Evolutionary conservation across 177 flowering plant species (phyloP), one percentile per base, ranked within the genome.

Genomic region (Vitis hybrid): DNA sequence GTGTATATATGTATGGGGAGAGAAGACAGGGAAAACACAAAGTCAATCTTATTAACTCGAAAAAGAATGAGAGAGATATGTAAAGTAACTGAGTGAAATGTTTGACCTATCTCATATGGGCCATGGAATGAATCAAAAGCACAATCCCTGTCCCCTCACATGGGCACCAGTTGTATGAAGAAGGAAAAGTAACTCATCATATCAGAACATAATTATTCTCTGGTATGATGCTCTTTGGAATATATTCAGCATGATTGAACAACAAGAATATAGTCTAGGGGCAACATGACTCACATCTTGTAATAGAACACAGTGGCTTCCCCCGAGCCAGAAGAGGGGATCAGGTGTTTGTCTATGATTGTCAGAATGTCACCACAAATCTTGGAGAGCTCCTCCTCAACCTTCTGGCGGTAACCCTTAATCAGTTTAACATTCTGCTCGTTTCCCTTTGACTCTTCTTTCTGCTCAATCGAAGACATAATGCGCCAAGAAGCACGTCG

Each of bases 381-480:
- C 68, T 86, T 86, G 70, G 88, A 67, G 26, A 89, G 88, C 73
- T 89, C 93, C 29, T 87, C 89, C 71, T 89, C 93, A 1, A 89
- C 93, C 81, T 86, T 88, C 65, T 84, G 86, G 69, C 91, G 78
- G 66, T 89, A 89, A 6, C 77, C 80, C 77, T 82, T 86, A 21
- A 87, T 83, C 55, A 82, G 79, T 70, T 86, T 89, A 33, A 86
- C 91, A 78, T 88, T 86, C 51, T 75, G 63, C 71, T 89, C 94
- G 70, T 86, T 88, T 26, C 95, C 92, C 71, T 91, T 93, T 3
- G 93, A 82, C 70, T 93, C 97, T 70, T 93, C 98, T 76, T 91
- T 92, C 77, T 90, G 97, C 78, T 93, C 97, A 74, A 91, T 93
- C 2, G 98, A 93, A 26, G 98, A 93, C 91, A 89, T 87, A 33